Conservation (phyloP, 1,284 basidiomycete genomes). For the Cerrena zonata region DNA sequence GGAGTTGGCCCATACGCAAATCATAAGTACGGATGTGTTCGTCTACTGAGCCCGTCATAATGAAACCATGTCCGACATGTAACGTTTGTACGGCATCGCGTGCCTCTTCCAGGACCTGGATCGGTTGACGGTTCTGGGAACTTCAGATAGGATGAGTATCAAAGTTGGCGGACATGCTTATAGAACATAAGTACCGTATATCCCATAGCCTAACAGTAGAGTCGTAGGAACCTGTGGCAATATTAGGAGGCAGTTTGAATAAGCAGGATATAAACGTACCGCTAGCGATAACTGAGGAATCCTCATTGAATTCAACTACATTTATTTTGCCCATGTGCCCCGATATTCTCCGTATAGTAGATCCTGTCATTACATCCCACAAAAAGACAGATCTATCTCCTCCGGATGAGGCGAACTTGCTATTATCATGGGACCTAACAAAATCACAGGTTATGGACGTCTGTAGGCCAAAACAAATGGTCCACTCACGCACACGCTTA, state of each 20-base stretch:
- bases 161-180: neutral
- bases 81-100: slow-evolving; percentile 85
- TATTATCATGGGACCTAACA: slow-evolving; percentile 82
- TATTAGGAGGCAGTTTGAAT: neutral
- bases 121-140: slow-evolving; percentile 72
- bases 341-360: slow-evolving; percentile 73
- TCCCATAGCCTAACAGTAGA: slow-evolving; percentile 87
- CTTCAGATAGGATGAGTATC: slow-evolving; percentile 47
- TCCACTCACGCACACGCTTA: slow-evolving; percentile 68
- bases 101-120: slow-evolving; percentile 89
- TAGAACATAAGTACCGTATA: slow-evolving; percentile 47
- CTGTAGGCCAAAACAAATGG: neutral
- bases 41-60: slow-evolving; percentile 84
- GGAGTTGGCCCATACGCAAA: slow-evolving; percentile 83
- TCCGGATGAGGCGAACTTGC: slow-evolving; percentile 88
- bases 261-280: slow-evolving; percentile 43
- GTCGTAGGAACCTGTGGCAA: slow-evolving; percentile 72
- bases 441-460: slow-evolving; percentile 3
- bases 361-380: slow-evolving; percentile 91
- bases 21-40: slow-evolving; percentile 91
- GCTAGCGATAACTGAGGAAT: slow-evolving; percentile 79
- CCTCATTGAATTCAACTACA: slow-evolving; percentile 83
- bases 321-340: slow-evolving; percentile 91
- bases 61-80: slow-evolving; percentile 54
- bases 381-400: slow-evolving; percentile 88